A percentile compares a stretch with the other conserved stretches of the same genome.
Evolutionary conservation across 2,329 filamentous ascomycete genomes (phyloP).

Genomic region (Pseudogymnoascus sp.): DNA sequence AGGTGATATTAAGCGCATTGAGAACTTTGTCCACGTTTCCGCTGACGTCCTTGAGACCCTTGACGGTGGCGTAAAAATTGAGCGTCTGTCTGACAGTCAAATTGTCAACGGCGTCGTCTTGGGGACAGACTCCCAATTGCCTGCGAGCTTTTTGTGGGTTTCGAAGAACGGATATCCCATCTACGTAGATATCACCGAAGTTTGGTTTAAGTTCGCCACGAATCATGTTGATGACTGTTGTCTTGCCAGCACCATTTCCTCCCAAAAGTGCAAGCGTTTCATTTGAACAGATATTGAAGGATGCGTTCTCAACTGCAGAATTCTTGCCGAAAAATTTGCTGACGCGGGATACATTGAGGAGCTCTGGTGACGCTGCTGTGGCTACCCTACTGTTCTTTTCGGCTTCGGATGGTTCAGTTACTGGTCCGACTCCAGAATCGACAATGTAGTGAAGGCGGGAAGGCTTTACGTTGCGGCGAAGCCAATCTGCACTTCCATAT

Average conservation of each 20-base stretch:
- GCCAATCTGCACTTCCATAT: slow-evolving; percentile 24
- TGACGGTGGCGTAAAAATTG: slow-evolving; percentile 28
- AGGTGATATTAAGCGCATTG: slow-evolving; percentile 20
- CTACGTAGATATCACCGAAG: slow-evolving; percentile 52
- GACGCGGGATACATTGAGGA: slow-evolving; percentile 55
- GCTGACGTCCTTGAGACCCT: slow-evolving; percentile 24
- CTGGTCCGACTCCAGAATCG: slow-evolving; percentile 23
- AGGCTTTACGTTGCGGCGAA: slow-evolving; percentile 20
- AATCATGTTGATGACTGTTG: slow-evolving; percentile 57
- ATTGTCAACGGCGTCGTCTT: slow-evolving; percentile 30
- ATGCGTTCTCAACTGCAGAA: slow-evolving; percentile 55
- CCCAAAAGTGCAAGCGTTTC: slow-evolving; percentile 59
- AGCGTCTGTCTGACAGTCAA: slow-evolving; percentile 29
- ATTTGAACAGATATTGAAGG: slow-evolving; percentile 51
- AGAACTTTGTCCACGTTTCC: background rate
- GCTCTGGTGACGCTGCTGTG: slow-evolving; percentile 25
- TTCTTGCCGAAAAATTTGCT: slow-evolving; percentile 53
- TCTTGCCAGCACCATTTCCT: slow-evolving; percentile 60
- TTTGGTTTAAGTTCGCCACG: slow-evolving; percentile 53
- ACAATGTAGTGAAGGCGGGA: slow-evolving; percentile 22
- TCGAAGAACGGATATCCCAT: slow-evolving; percentile 44
- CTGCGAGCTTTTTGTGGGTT: slow-evolving; percentile 20
- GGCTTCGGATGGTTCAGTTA: slow-evolving; percentile 18
- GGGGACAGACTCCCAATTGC: slow-evolving; percentile 29
- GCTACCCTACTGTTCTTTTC: slow-evolving; percentile 29